Conservation (phyloP, 2,329 filamentous ascomycete species). For the Ophidiomyces ophidiicola region DNA sequence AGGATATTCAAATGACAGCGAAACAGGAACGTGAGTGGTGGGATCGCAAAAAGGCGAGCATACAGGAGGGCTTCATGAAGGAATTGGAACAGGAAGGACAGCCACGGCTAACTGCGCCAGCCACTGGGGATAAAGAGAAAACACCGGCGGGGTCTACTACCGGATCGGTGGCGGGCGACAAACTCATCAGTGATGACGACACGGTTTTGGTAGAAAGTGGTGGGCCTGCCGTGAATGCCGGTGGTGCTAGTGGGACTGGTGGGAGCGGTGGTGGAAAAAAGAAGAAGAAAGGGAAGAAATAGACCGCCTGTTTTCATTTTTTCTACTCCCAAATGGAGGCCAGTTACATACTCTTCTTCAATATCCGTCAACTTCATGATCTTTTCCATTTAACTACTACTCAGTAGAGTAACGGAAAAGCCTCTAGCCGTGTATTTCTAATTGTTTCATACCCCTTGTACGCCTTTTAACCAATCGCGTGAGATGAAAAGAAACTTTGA, state of each 20-base stretch:
- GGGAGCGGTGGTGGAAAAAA: slow-evolving; percentile 29
- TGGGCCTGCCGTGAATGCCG: slow-evolving; percentile 31
- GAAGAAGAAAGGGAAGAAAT: slow-evolving; percentile 40
- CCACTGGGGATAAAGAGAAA: slow-evolving; percentile 9
- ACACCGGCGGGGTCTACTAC: slow-evolving; percentile 18
- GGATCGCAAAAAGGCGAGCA: slow-evolving; percentile 66
- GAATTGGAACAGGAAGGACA: slow-evolving; percentile 48
- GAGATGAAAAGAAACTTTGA: neutral
- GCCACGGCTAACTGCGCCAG: neutral
- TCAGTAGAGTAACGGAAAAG: neutral
- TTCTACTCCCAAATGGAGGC: neutral
- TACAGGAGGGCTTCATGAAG: slow-evolving; percentile 68
- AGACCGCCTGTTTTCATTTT: slow-evolving; percentile 9
- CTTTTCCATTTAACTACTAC: neutral
- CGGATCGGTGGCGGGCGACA: slow-evolving; percentile 16
- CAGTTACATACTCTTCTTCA: neutral
- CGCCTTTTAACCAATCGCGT: neutral
- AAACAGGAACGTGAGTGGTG: slow-evolving; percentile 78
- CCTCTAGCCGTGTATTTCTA: neutral
- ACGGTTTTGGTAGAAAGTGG: slow-evolving; percentile 64
- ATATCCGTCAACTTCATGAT: neutral
- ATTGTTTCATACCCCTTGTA: neutral
- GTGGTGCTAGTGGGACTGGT: slow-evolving; percentile 16
- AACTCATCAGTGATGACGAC: slow-evolving; percentile 53
- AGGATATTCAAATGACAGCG: slow-evolving; percentile 60